A percentile compares a stretch with the other conserved stretches of the same genome.
phyloP scores from a whole-genome alignment of 1,139 yeast species.

The Pichia sp. region DNA sequence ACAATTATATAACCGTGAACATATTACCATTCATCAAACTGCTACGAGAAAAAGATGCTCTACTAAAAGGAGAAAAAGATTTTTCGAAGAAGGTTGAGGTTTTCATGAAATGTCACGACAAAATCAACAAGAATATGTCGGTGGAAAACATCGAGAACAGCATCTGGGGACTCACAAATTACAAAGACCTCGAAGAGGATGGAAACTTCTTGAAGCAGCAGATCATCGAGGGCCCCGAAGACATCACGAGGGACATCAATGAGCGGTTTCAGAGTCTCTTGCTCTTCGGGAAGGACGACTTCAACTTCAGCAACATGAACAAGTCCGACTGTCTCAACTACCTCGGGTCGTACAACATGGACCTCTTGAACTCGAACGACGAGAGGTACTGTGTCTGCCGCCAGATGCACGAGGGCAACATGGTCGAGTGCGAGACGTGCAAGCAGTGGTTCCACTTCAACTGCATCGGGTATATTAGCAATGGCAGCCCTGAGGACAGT shows the following conservation, averaged over 20 bases:
- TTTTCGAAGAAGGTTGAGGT: slow-evolving; percentile 3
- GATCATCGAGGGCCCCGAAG: slow-evolving; percentile 11
- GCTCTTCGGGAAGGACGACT: slow-evolving; percentile 12
- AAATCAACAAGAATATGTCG: slow-evolving; percentile 1
- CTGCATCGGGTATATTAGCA: slow-evolving; percentile 50
- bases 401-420: slow-evolving; percentile 55
- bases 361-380: slow-evolving; percentile 10
- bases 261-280: slow-evolving; percentile 1
- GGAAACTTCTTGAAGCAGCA: slow-evolving; percentile 9
- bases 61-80: not conserved
- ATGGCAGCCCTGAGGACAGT: slow-evolving; percentile 28
- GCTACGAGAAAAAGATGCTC: slow-evolving; percentile 7
- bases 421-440: slow-evolving; percentile 79
- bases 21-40: slow-evolving; percentile 7
- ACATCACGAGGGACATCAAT: not conserved
- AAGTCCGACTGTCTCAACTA: slow-evolving; percentile 12
- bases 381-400: slow-evolving; percentile 65
- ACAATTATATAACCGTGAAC: not conserved
- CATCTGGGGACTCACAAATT: slow-evolving; percentile 4
- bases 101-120: slow-evolving; percentile 7
- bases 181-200: slow-evolving; percentile 7
- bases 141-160: slow-evolving; percentile 4
- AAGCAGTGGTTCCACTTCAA: slow-evolving; percentile 76
- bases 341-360: slow-evolving; percentile 11
- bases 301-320: slow-evolving; percentile 6